Evolutionary conservation across 2,329 filamentous ascomycete species (phyloP).

Genomic region (Onygenales sp.): DNA sequence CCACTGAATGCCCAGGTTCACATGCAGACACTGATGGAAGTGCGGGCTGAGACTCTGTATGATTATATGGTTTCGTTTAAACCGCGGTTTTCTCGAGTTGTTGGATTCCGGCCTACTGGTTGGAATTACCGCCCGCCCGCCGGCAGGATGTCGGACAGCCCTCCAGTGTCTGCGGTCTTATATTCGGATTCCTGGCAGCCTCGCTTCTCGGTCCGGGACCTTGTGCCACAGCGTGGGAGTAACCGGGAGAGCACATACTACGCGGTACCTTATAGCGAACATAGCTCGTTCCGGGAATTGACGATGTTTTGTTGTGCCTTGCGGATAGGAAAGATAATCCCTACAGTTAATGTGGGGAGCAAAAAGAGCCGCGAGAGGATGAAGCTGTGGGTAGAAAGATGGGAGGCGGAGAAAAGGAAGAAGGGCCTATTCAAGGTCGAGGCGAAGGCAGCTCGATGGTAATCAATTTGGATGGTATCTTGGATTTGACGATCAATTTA

Average conservation of each 20-base stretch:
- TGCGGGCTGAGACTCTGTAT: constrained; percentile 77
- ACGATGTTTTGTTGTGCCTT: constrained; percentile 86
- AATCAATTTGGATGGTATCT: background rate
- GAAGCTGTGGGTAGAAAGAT: constrained; percentile 57
- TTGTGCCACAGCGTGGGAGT: constrained; percentile 74
- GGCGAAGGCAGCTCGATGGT: constrained; percentile 22
- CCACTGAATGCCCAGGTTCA: constrained; percentile 86
- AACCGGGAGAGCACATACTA: constrained; percentile 77
- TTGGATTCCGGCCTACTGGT: constrained; percentile 85
- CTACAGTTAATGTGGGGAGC: constrained; percentile 79
- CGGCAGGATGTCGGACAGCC: constrained; percentile 52
- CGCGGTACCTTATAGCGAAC: constrained; percentile 91
- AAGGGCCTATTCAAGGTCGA: constrained; percentile 47
- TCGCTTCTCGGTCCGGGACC: constrained; percentile 59
- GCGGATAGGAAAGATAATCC: constrained; percentile 79
- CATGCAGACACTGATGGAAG: constrained; percentile 94
- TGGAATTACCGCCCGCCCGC: constrained; percentile 81
- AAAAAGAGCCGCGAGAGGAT: constrained; percentile 55
- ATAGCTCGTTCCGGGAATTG: constrained; percentile 88
- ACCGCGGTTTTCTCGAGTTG: constrained; percentile 72
- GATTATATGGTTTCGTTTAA: constrained; percentile 78
- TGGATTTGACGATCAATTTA: too few relatives aligned
- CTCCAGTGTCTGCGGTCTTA: constrained; percentile 56
- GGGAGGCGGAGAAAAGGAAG: constrained; percentile 54
- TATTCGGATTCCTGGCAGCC: constrained; percentile 64